phyloP scores from a whole-genome alignment of 2,329 filamentous ascomycete genomes.

The Colletotrichum kahawae region DNA sequence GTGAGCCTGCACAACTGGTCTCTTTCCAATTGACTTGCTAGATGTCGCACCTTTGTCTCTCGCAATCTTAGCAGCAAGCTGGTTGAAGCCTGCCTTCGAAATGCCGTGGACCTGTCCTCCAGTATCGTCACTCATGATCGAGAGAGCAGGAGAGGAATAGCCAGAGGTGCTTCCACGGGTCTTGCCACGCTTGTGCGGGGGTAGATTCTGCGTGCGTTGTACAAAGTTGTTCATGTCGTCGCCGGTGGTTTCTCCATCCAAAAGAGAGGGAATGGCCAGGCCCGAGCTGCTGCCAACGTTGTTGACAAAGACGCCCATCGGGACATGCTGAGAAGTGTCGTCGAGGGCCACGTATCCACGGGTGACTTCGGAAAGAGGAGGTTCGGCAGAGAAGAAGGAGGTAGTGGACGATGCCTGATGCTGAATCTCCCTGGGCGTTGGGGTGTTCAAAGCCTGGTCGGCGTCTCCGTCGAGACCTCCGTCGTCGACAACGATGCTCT shows the following conservation, averaged over 20 bases:
- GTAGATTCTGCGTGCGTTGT: neutral
- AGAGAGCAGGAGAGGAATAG: neutral
- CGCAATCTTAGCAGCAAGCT: neutral
- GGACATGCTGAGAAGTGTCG: neutral
- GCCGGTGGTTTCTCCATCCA: neutral
- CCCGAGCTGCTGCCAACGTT: neutral
- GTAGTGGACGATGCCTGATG: neutral
- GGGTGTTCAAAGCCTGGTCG: slow-evolving; percentile 26
- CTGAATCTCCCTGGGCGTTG: neutral
- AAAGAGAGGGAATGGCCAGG: neutral
- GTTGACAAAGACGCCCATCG: neutral
- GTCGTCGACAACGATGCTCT: slow-evolving; percentile 16
- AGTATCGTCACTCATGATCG: neutral
- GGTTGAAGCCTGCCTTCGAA: slow-evolving; percentile 5
- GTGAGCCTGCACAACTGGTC: neutral
- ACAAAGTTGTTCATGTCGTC: neutral
- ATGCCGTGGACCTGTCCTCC: neutral
- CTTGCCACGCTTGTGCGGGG: neutral
- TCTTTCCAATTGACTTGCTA: neutral
- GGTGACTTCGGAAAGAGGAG: neutral
- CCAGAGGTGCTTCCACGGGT: neutral
- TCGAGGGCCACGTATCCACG: neutral
- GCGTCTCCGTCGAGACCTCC: slow-evolving; percentile 8
- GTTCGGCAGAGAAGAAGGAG: neutral
- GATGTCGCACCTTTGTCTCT: neutral